A percentile compares a stretch with the other conserved stretches of the same genome.
These are phyloP conservation scores for Botryotinia calthae DNA, from an alignment of 2,329 filamentous ascomycete genomes.

Conservation along the genomic window DNA sequence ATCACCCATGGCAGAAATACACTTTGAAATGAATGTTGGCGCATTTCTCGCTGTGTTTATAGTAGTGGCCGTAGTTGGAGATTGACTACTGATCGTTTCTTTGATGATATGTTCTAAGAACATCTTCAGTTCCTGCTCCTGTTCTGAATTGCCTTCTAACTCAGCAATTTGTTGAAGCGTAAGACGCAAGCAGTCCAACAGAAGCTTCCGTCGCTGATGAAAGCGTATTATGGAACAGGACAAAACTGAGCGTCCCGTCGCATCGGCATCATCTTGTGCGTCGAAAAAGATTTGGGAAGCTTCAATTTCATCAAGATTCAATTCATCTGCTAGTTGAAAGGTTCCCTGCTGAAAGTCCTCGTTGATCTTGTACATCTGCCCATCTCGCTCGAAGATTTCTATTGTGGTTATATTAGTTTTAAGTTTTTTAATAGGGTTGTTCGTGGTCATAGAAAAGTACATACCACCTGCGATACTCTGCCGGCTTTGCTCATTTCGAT, in stretches of 20 bases:
- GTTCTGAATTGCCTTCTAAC: constrained; percentile 40
- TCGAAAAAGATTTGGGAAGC: constrained; percentile 75
- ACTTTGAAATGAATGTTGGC: constrained; percentile 66
- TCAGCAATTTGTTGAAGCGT: constrained; percentile 60
- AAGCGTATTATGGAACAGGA: constrained; percentile 83
- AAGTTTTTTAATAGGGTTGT: not conserved
- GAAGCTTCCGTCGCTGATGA: constrained; percentile 78
- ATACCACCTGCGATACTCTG: constrained; percentile 66
- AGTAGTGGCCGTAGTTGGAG: constrained; percentile 43
- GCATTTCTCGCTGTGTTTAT: constrained; percentile 33
- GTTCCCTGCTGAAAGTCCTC: constrained; percentile 81
- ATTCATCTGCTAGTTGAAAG: constrained; percentile 78
- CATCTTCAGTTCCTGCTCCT: constrained; percentile 51
- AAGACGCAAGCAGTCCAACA: constrained; percentile 80
- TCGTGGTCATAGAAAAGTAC: constrained; percentile 18
- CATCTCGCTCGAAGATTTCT: constrained; percentile 75
- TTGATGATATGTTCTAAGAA: constrained; percentile 47
- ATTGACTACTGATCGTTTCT: constrained; percentile 24
- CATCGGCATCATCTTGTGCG: constrained; percentile 65
- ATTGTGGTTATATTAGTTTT: constrained; percentile 24
- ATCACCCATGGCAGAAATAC: constrained; percentile 70
- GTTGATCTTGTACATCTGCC: constrained; percentile 76
- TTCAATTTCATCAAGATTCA: constrained; percentile 86
- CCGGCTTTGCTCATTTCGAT: constrained; percentile 73
- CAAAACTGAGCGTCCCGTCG: constrained; percentile 69